Evolutionary conservation across 139 green algal species (phyloP).

Genomic region (Picochlorum sp.): DNA sequence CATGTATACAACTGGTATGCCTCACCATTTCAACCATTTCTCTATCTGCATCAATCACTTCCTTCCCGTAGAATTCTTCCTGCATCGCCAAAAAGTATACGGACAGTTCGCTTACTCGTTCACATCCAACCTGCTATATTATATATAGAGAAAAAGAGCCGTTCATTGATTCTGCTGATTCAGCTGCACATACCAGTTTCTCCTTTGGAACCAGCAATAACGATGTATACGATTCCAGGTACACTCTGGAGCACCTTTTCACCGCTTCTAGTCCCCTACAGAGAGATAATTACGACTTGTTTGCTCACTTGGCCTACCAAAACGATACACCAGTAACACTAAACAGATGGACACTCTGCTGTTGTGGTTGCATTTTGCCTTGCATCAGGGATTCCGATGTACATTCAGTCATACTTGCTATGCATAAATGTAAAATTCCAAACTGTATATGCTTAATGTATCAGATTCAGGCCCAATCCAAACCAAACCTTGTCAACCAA

Average conservation of each 20-base stretch:
- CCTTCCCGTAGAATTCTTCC: slow-evolving; percentile 88
- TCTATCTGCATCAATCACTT: slow-evolving; percentile 78
- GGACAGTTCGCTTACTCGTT: not conserved
- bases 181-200: slow-evolving; percentile 55
- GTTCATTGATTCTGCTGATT: not conserved
- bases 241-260: slow-evolving; percentile 52
- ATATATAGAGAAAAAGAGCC: not conserved
- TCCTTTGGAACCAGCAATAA: slow-evolving; percentile 79
- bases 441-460: no score
- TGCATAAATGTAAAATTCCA: no score
- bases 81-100: slow-evolving; percentile 22
- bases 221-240: slow-evolving; percentile 95
- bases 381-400: no score
- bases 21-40: slow-evolving; percentile 87
- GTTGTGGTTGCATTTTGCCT: no score
- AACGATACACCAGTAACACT: not conserved
- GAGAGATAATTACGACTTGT: not conserved
- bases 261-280: slow-evolving; percentile 82
- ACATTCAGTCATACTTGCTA: no score
- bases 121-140: not conserved
- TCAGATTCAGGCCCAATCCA: no score
- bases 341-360: no score
- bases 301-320: not conserved
- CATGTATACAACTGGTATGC: not conserved
- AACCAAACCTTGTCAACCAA: no score